phyloP scores from a whole-genome alignment of 1,284 basidiomycete species.

The Somion occarium region DNA sequence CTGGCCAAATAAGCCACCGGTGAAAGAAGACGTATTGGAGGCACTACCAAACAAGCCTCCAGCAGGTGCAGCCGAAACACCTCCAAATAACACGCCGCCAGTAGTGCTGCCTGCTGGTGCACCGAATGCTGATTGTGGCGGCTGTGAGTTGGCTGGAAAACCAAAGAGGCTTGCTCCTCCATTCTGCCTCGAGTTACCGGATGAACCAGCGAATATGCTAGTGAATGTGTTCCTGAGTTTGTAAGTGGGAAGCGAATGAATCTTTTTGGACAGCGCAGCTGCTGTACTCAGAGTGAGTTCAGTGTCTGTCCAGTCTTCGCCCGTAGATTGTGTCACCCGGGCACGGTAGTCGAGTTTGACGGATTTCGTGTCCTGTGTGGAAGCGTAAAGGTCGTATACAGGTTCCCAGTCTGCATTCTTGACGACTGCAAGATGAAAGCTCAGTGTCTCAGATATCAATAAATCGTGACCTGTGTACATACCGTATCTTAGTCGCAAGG shows the following conservation, averaged over 20 bases:
- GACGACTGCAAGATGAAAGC: slow-evolving; percentile 36
- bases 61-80: background rate
- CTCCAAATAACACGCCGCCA: background rate
- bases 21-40: background rate
- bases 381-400: slow-evolving; percentile 53
- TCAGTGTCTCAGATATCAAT: background rate
- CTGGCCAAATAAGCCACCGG: background rate
- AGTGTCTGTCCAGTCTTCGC: slow-evolving; percentile 51
- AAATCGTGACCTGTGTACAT: slow-evolving; percentile 18
- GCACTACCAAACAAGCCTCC: background rate
- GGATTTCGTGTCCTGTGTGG: slow-evolving; percentile 33
- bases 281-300: slow-evolving; percentile 51
- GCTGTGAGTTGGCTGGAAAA: background rate
- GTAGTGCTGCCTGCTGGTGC: background rate
- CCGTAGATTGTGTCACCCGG: slow-evolving; percentile 47
- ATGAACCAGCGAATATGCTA: too few species aligned
- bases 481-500: slow-evolving; percentile 45
- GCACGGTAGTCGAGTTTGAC: slow-evolving; percentile 54
- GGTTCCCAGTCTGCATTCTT: slow-evolving; percentile 45
- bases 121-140: background rate
- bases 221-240: background rate
- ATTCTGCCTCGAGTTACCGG: too few species aligned
- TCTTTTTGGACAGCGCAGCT: background rate
- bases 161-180: background rate
- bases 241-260: background rate